Base-by-base conservation (phyloP, 148 eudicot species). In the Chenopodium berlandieri region DNA sequence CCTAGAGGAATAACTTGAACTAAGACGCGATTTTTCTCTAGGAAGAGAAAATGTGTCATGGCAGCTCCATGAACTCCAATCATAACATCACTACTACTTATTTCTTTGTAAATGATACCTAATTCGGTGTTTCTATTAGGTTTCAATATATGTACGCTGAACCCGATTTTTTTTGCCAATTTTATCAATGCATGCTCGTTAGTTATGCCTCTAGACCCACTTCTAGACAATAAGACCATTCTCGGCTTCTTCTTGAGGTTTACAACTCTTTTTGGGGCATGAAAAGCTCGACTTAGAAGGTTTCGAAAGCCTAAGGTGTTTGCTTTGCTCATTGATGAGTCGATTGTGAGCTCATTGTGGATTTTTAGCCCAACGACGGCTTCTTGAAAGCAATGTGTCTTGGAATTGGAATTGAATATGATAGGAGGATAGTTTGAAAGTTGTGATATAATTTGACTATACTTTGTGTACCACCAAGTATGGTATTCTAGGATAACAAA, bases 61-160 rank as follows among this genome's bases (percentile, higher is more conserved):
- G 97, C 97, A 10, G 99, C 99, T 60, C 98, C 99, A 56, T 95
- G 99, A 76, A 92, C 97, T 16, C 99, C 99, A 62, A 95, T 71
- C 89, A 92, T 86, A 25, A 92, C 92, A 81, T 95, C 95, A 47
- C 97, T 91, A 0, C 87, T 83, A 82, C 92, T 91, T 2, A 95
- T 84, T 60, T 65, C 83, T 2, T 88, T 75, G 40, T 91, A 94
- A 14, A 92, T 88, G 71, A 77, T 92, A 0, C 90, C 92, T 34
- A 95, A 76, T 80, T 95, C 94, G 7, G 92, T 85, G 4, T 91
- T 86, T 10, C 70, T 82, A 0, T 63, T 79, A 34, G 99, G 99
- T 82, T 83, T 87, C 77, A 91, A 31, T 25, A 92, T 20, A 72
- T 77, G 74, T 34, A 95, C 95, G 9, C 67, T 7, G 63, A 93